These are phyloP conservation scores for Boletus reticuloceps DNA, from an alignment of 768 basidiomycete genomes.

Conservation along the genomic window DNA sequence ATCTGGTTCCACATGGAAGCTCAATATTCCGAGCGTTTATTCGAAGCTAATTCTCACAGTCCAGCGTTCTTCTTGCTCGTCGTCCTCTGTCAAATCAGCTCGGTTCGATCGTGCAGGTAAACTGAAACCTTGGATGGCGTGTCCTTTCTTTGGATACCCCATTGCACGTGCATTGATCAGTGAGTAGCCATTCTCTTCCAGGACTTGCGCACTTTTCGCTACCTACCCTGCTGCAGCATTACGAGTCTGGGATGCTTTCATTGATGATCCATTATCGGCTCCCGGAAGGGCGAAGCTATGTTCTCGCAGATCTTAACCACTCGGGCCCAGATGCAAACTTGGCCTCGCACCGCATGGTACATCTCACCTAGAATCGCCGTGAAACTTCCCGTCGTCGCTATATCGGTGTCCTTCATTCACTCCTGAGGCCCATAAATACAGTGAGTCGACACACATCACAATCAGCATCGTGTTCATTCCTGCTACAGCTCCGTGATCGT, in stretches of 20 bases:
- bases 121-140: neutral
- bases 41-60: neutral
- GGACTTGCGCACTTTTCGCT: neutral
- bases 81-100: neutral
- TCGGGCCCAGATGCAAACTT: neutral
- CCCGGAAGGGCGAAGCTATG: neutral
- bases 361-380: neutral
- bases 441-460: neutral
- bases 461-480: neutral
- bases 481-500: neutral
- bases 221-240: neutral
- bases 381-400: neutral
- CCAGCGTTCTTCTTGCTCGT: neutral
- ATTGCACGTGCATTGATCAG: neutral
- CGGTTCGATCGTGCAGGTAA: constrained; percentile 2
- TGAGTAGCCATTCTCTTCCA: neutral
- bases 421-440: constrained; percentile 7
- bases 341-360: constrained; percentile 4
- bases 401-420: neutral
- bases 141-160: neutral
- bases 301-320: neutral
- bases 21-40: neutral
- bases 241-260: neutral
- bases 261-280: neutral
- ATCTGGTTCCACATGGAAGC: neutral